Base-by-base conservation (phyloP, 148 eudicot species). In the Tetragonia tetragonoides region DNA sequence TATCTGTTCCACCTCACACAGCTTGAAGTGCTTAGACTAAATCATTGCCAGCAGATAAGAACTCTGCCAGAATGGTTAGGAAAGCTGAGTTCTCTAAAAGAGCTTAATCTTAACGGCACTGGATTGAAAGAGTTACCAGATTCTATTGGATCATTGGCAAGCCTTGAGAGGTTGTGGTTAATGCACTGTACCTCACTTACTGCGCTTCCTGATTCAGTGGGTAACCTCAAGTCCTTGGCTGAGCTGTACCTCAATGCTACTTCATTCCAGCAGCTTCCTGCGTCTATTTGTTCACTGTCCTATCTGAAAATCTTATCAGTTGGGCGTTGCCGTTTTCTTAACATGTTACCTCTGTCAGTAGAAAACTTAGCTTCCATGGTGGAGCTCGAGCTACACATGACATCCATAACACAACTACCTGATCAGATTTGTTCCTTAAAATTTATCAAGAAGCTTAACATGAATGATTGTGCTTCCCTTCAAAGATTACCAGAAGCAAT, bases 351-450 rank as follows among this genome's bases (percentile, higher is more conserved):
- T 46, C 61, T 12, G 73, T 81, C 87, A 68, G 74, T 91, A n/a
- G 41, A 62, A 23, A 81, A 85, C 47, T 83, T 89, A 73, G 75
- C 80, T 69, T 86, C 83, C 37, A 38, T 87, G 38, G 70, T 83
- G 71, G 81, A 87, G 79, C 92, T 91, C 46, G 62, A 80, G 11
- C 76, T 89, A 65, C 74, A 81, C 66, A 20, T 60, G 66, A 83
- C 84, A 46, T 42, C 77, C 7, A 80, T 91, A 2, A 16, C 47
- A 41, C 56, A 65, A 75, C 78, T 91, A 34, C 92, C 95, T 0
- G 85, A 87, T 74, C 73, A 83, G 73, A 84, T 90, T 75, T 72
- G 85, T 37, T 79, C 81, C 61, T 70, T 90, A 68, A 88, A 81
- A 79, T 81, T 80, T 12, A 61, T 91, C 23, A 63, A 88, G 81